Percentiles rank a stretch among this genome's conserved stretches.
Evolutionary conservation across 257 asterid species (phyloP).

Genomic region (Penstemon davidsonii): DNA sequence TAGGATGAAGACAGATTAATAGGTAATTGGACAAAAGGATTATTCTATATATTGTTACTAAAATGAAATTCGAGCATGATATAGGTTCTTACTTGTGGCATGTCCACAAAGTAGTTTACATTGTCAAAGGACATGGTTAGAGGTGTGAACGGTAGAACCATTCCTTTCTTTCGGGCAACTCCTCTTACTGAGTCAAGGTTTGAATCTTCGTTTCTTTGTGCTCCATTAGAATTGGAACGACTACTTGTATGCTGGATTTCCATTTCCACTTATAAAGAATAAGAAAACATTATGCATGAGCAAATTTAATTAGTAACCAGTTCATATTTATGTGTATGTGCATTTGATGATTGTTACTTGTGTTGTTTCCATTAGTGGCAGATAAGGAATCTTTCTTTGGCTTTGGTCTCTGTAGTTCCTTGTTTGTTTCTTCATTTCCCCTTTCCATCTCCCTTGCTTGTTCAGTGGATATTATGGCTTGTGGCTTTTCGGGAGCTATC

Average conservation of each 20-base stretch:
- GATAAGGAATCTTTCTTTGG: conserved; percentile 51
- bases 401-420: conserved; percentile 35
- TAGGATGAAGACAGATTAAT: too few species aligned
- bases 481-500: conserved; percentile 79
- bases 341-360: conserved; percentile 41
- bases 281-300: conserved; percentile 7
- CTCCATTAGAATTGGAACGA: conserved; percentile 24
- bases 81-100: conserved; percentile 55
- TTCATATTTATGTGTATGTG: neutral
- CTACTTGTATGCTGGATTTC: conserved; percentile 53
- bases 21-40: too few species aligned
- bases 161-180: conserved; percentile 57
- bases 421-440: conserved; percentile 40
- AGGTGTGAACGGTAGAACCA: conserved; percentile 75
- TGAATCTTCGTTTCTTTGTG: neutral
- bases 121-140: conserved; percentile 64
- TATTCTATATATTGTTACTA: neutral
- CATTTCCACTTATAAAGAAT: conserved; percentile 60
- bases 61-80: neutral
- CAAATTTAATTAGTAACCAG: neutral
- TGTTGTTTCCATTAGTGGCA: conserved; percentile 49
- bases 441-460: conserved; percentile 66
- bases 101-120: conserved; percentile 67
- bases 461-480: conserved; percentile 82
- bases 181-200: conserved; percentile 32